A percentile compares a stretch with the other conserved stretches of the same genome.
Evolutionary conservation across 202 grass and related monocot genomes (phyloP).

Genomic region (Elaeis oleifera): DNA sequence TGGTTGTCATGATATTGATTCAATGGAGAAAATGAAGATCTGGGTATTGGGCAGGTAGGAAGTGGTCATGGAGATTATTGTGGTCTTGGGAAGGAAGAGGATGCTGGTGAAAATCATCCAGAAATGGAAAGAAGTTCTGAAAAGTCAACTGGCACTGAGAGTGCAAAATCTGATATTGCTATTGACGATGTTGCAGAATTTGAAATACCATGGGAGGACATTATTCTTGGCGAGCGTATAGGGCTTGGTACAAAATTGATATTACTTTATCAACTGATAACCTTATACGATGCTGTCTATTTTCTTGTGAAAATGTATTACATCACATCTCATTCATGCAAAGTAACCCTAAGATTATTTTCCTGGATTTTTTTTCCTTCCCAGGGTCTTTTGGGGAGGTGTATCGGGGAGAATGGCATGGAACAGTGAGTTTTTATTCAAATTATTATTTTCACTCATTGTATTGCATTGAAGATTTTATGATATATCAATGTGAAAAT

Average conservation of each 20-base stretch:
- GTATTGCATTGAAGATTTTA: too few relatives aligned
- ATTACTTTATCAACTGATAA: constrained; percentile 4
- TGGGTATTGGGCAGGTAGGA: constrained; percentile 36
- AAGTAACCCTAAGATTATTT: not conserved
- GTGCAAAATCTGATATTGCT: constrained; percentile 68
- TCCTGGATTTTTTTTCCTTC: constrained; percentile 25
- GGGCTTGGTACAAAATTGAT: constrained; percentile 65
- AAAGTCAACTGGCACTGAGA: constrained; percentile 84
- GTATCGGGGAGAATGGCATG: constrained; percentile 98
- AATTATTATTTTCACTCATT: too few relatives aligned
- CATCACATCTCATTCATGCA: not conserved
- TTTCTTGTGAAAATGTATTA: not conserved
- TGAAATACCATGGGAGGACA: constrained; percentile 95
- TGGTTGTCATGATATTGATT: constrained; percentile 37
- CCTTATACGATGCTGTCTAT: not conserved
- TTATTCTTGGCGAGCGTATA: constrained; percentile 77
- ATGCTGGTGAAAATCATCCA: constrained; percentile 38
- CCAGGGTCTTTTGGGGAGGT: constrained; percentile 98
- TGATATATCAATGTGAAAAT: too few relatives aligned
- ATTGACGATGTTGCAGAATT: constrained; percentile 73
- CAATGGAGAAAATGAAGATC: constrained; percentile 30
- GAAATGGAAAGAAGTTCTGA: constrained; percentile 77
- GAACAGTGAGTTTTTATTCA: constrained; percentile 65
- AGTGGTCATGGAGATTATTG: constrained; percentile 40
- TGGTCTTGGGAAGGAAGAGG: constrained; percentile 44